phyloP scores from a whole-genome alignment of 139 green algal species.

The Dunaliella primolecta region DNA sequence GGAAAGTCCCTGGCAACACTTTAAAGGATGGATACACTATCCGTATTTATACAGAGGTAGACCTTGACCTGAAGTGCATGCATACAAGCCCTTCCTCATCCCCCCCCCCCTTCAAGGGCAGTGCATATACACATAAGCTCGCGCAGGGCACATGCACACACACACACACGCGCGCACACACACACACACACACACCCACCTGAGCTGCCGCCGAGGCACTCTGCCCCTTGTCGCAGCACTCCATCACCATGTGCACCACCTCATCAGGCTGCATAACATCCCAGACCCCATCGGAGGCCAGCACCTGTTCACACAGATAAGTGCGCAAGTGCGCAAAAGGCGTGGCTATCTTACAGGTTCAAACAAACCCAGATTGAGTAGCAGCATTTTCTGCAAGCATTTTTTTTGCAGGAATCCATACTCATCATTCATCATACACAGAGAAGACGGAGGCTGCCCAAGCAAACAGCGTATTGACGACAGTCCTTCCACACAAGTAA shows the following conservation, averaged over 20 bases:
- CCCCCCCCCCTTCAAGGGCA: neutral
- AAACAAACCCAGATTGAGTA: too few relatives aligned
- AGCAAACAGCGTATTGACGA: too few relatives aligned
- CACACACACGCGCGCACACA: too few relatives aligned
- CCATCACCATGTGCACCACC: constrained; percentile 53
- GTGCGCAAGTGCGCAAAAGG: too few relatives aligned
- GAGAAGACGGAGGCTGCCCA: too few relatives aligned
- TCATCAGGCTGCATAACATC: constrained; percentile 50
- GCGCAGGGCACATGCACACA: neutral
- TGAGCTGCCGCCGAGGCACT: constrained; percentile 25
- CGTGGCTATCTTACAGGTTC: too few relatives aligned
- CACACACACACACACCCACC: constrained; percentile 30
- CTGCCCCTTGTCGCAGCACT: constrained; percentile 35
- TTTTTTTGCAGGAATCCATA: too few relatives aligned
- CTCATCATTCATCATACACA: too few relatives aligned
- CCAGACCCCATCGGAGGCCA: constrained; percentile 67
- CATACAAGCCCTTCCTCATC: neutral
- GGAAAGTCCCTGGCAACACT: too few relatives aligned
- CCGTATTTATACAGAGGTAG: neutral
- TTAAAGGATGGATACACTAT: too few relatives aligned
- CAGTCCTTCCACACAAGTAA: too few relatives aligned
- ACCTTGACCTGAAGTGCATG: neutral
- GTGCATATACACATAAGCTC: neutral
- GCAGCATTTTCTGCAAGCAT: too few relatives aligned
- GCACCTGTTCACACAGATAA: constrained; percentile 33